Base-by-base conservation (phyloP, 805 yeast species). In the Priceomyces castillae region DNA sequence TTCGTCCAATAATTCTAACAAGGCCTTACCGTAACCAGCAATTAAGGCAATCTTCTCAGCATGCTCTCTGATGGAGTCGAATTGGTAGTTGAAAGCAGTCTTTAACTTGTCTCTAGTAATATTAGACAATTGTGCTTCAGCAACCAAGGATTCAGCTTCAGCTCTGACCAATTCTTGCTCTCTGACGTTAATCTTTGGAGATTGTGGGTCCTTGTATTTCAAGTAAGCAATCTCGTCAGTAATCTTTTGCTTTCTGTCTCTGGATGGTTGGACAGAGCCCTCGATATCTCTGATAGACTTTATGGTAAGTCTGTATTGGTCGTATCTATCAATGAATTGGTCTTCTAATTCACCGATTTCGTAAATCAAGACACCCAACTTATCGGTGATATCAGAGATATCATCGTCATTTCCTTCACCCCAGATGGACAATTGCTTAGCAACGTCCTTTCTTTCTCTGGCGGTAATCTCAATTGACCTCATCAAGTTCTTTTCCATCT, bases 111-210 rank as follows among this genome's bases (percentile, higher is more conserved):
- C 97, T 73, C 99, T 87, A 59, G 98, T 92, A 72, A 94, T 92
- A 77, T 92, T 92, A 51, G 97, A 88, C 65, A 92, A 82, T 77
- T 92, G 99, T 47, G 98, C 98, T 77, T 92, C 99, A 47, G 99
- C 99, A 59, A 92, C 99, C 58, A 92, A 82, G 40, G 97, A 89
- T 76, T 94, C 98, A 54, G 98, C 98, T 78, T 92, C 99, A 41
- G 98, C 97, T 73, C 99, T 84, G 55, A 94, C 98, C 66, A 94
- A 81, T 74, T 94, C 98, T 76, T 94, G 98, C 78, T 92, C 99
- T 68, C 92, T 81, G 43, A 90, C 92, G 53, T 87, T 83, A 54
- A 92, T 86, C 78, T 92, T 92, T 67, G 97, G 95, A 43, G 97
- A 89, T 73, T 86, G 89, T 51, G 99, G 98, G 71, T 92, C 98